phyloP scores from a whole-genome alignment of 2,329 filamentous ascomycete genomes.

The Endoconidiophora laricicola region DNA sequence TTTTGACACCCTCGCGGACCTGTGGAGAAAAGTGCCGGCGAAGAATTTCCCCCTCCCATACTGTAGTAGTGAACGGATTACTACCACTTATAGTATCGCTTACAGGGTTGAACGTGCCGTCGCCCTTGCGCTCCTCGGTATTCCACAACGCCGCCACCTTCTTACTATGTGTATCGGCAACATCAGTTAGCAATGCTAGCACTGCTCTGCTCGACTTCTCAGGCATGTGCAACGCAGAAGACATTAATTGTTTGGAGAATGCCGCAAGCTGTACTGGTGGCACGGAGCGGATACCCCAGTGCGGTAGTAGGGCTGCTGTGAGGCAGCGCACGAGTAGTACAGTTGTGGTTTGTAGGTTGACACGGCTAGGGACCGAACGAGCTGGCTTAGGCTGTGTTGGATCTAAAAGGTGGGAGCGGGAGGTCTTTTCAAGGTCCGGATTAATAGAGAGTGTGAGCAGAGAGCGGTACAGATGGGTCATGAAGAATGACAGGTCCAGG shows the following conservation, averaged over 20 bases:
- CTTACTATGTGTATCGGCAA: conserved; percentile 64
- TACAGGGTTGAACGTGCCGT: conserved; percentile 66
- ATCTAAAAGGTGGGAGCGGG: conserved; percentile 53
- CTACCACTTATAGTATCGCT: conserved; percentile 62
- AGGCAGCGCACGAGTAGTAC: conserved; percentile 81
- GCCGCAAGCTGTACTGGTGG: conserved; percentile 76
- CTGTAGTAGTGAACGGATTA: conserved; percentile 77
- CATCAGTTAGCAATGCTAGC: conserved; percentile 58
- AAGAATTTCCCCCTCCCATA: conserved; percentile 88
- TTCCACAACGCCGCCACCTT: conserved; percentile 83
- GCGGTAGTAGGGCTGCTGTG: conserved; percentile 62
- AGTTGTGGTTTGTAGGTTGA: conserved; percentile 90
- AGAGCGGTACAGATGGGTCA: conserved; percentile 78
- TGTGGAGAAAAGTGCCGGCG: conserved; percentile 73
- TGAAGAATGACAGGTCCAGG: conserved; percentile 90
- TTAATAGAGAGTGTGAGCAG: conserved; percentile 65
- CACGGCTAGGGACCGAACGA: conserved; percentile 35
- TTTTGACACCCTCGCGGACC: conserved; percentile 57
- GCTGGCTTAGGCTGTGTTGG: conserved; percentile 34
- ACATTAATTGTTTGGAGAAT: conserved; percentile 83
- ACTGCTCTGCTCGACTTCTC: conserved; percentile 77
- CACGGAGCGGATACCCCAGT: conserved; percentile 53
- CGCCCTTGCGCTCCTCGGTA: conserved; percentile 82
- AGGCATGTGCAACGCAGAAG: conserved; percentile 64
- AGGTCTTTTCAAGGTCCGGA: conserved; percentile 69